These are phyloP conservation scores for Xanthoceras sorbifolium DNA, from an alignment of 345 rosid genomes.

Conservation along the genomic window DNA sequence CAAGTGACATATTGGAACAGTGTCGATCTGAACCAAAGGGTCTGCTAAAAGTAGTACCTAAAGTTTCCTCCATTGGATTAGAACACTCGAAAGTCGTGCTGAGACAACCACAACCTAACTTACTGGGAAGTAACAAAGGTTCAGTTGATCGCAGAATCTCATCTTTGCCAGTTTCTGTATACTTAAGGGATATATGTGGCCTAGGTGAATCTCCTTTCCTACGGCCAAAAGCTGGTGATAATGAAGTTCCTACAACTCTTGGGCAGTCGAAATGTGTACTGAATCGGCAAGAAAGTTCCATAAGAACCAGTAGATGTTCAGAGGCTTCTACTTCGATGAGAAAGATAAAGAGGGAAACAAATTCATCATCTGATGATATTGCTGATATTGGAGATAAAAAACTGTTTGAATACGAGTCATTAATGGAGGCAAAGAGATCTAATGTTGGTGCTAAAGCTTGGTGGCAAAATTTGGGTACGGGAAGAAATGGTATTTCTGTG, in stretches of 20 bases:
- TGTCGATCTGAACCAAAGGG: constrained; percentile 52
- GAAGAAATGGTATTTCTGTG: constrained; percentile 28
- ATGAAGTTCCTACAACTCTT: constrained; percentile 22
- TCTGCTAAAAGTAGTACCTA: constrained; percentile 56
- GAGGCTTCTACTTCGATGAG: constrained; percentile 27
- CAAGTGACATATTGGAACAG: constrained; percentile 23
- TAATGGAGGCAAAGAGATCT: constrained; percentile 33
- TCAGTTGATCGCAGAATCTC: constrained; percentile 29
- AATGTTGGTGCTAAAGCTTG: constrained; percentile 27
- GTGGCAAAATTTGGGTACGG: constrained; percentile 32
- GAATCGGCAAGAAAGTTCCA: constrained; percentile 40
- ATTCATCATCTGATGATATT: constrained; percentile 29
- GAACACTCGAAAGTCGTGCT: constrained; percentile 32
- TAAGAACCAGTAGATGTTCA: constrained; percentile 24
- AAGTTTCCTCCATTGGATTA: constrained; percentile 33
- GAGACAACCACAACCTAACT: constrained; percentile 28
- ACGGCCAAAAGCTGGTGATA: constrained; percentile 32
- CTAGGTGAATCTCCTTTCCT: constrained; percentile 29
- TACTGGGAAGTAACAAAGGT: constrained; percentile 28
- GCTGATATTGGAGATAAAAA: constrained; percentile 26
- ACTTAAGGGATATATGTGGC: constrained; percentile 28
- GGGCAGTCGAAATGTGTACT: constrained; percentile 39
- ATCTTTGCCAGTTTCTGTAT: constrained; percentile 32
- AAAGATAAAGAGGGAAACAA: constrained; percentile 25
- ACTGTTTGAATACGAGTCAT: constrained; percentile 28